Evolutionary conservation across 441 rosid genomes (phyloP).

Genomic region (Adansonia grandidieri): DNA sequence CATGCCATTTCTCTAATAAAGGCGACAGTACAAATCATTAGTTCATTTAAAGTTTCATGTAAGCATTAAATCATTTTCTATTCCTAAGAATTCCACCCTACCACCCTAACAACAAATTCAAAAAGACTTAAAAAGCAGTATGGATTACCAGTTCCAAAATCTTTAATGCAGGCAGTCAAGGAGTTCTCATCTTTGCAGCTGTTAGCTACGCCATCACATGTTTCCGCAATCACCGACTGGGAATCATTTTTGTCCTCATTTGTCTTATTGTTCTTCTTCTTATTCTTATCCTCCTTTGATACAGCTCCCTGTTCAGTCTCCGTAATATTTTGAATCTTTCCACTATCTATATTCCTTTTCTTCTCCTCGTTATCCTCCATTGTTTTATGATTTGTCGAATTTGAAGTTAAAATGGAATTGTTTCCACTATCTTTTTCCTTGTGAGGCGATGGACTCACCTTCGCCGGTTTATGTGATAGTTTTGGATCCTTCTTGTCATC

Average conservation of each 20-base stretch:
- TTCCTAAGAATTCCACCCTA: not conserved
- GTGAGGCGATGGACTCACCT: slow-evolving; percentile 35
- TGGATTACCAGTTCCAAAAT: slow-evolving; percentile 51
- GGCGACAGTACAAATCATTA: not conserved
- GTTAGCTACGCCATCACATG: slow-evolving; percentile 50
- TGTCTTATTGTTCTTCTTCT: slow-evolving; percentile 26
- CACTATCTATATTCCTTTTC: slow-evolving; percentile 13
- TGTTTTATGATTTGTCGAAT: not conserved
- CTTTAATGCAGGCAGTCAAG: slow-evolving; percentile 63
- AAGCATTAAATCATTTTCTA: not conserved
- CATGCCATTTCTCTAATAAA: slow-evolving; percentile 3
- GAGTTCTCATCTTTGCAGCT: slow-evolving; percentile 39
- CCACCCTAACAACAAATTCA: slow-evolving; percentile 2
- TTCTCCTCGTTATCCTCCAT: not conserved
- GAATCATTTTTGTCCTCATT: slow-evolving; percentile 34
- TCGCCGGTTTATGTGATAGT: slow-evolving; percentile 27
- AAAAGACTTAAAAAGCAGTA: not conserved
- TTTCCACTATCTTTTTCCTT: slow-evolving; percentile 31
- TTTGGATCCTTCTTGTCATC: slow-evolving; percentile 27
- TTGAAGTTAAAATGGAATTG: slow-evolving; percentile 5
- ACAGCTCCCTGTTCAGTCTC: slow-evolving; percentile 16
- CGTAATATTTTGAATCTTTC: slow-evolving; percentile 26
- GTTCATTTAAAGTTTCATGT: slow-evolving; percentile 5
- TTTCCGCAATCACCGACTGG: slow-evolving; percentile 36
- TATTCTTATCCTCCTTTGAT: slow-evolving; percentile 4